A percentile compares a stretch with the other conserved stretches of the same genome.
These are phyloP conservation scores for Penicillium frequentans DNA, from an alignment of 2,329 filamentous ascomycete genomes.

Conservation along the genomic window DNA sequence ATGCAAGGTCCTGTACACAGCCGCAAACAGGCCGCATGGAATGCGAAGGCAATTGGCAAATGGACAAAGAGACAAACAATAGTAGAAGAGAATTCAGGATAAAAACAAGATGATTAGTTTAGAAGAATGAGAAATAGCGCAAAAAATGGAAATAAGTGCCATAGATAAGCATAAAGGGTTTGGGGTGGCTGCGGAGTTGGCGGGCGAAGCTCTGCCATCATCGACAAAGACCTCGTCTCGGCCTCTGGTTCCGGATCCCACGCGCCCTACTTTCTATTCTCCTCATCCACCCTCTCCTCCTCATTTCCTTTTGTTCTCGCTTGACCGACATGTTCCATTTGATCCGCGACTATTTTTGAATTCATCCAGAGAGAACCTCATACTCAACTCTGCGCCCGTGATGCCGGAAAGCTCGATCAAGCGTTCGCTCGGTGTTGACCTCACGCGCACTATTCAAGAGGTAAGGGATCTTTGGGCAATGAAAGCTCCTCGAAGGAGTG, in stretches of 20 bases:
- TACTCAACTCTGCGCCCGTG: constrained; percentile 8
- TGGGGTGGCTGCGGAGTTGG: neutral
- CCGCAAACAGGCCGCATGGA: constrained; percentile 7
- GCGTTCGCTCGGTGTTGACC: constrained; percentile 43
- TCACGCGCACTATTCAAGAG: constrained; percentile 42
- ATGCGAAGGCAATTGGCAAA: constrained; percentile 7
- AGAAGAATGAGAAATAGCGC: neutral
- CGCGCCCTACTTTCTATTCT: constrained; percentile 2
- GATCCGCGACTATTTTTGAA: neutral
- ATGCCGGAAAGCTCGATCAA: constrained; percentile 45
- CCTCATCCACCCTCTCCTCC: neutral
- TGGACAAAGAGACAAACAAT: neutral
- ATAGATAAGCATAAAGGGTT: neutral
- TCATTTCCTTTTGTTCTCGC: constrained; percentile 2
- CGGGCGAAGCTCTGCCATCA: constrained; percentile 21
- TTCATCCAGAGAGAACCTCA: neutral
- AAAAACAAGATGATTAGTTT: neutral
- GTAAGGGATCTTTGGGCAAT: constrained; percentile 23
- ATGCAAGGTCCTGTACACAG: constrained; percentile 6
- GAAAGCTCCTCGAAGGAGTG: neutral
- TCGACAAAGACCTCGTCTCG: constrained; percentile 12
- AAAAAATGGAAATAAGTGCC: neutral
- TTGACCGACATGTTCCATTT: neutral
- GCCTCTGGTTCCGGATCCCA: constrained; percentile 17
- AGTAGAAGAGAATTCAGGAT: neutral